These are phyloP conservation scores for Desmodesmus armatus DNA, from an alignment of 139 green algal species.

Conservation along the genomic window DNA sequence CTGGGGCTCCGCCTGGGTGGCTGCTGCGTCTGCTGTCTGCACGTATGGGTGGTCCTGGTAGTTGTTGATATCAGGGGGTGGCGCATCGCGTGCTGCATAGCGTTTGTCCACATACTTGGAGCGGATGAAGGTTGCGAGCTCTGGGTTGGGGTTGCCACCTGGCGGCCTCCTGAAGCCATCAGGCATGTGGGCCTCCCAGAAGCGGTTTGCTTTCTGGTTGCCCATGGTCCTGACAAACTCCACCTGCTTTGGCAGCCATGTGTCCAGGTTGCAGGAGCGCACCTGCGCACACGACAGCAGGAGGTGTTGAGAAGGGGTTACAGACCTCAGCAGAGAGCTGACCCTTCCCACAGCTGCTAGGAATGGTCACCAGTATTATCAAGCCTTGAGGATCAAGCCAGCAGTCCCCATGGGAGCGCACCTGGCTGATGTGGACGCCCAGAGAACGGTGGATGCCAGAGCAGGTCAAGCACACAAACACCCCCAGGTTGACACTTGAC, in stretches of 20 bases:
- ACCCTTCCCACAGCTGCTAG: not conserved
- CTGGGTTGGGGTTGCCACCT: slow-evolving; percentile 68
- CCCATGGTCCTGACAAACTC: slow-evolving; percentile 87
- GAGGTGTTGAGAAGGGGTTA: not conserved
- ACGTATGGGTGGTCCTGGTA: slow-evolving; percentile 77
- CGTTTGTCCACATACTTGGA: slow-evolving; percentile 81
- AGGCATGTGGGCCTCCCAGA: slow-evolving; percentile 89
- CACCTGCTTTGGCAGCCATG: slow-evolving; percentile 94
- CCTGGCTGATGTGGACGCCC: slow-evolving; percentile 91
- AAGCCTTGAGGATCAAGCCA: slow-evolving; percentile 91
- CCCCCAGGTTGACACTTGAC: slow-evolving; percentile 88
- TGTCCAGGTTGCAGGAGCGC: slow-evolving; percentile 90
- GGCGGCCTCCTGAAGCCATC: slow-evolving; percentile 74
- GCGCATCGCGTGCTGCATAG: slow-evolving; percentile 66
- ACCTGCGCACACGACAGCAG: too few relatives aligned
- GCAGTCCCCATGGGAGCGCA: too few relatives aligned
- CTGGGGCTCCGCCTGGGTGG: not conserved
- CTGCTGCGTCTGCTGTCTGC: not conserved
- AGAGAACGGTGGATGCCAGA: slow-evolving; percentile 89
- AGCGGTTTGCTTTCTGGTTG: slow-evolving; percentile 83
- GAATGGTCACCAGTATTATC: slow-evolving; percentile 74
- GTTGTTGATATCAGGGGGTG: slow-evolving; percentile 85
- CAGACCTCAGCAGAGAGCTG: not conserved
- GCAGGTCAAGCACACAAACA: slow-evolving; percentile 94
- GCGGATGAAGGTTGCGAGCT: slow-evolving; percentile 87